Evolutionary conservation across 352 stramenopile genomes (phyloP), one percentile per base, ranked within the genome.

Genomic region (Halophytophthora batemanensis): DNA sequence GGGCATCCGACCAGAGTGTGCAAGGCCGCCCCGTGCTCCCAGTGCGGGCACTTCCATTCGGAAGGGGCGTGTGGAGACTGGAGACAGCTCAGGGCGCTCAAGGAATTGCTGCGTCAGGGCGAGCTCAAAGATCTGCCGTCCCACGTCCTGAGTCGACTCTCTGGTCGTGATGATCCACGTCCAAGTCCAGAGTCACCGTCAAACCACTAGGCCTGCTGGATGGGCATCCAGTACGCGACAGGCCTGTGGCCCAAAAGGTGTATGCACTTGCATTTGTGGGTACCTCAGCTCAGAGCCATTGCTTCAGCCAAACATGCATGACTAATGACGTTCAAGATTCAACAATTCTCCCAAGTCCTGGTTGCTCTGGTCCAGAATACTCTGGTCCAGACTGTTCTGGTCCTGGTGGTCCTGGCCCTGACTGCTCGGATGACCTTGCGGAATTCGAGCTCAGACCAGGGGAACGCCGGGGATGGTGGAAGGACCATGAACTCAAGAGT

Each of bases 121-220:
- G 29, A 13, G 7, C 29, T 35, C 29, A 6, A 35, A 35, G 29
- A 35, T 35, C 29, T 35, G 29, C 29, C 29, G 13, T 35, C 6
- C 29, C 13, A 35, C 29, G 29, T 35, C 6, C 6, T 13, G 29
- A 35, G 29, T 13, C 29, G 29, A 35, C 13, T 35, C 13, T 12
- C 29, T n/a, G n/a, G n/a, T n/a, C n/a, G n/a, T n/a, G n/a, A n/a
- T n/a, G n/a, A n/a, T n/a, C n/a, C n/a, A n/a, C n/a, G n/a, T n/a
- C n/a, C n/a, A n/a, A n/a, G n/a, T n/a, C 29, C 29, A 35, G 29
- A 13, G 29, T 6, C 29, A 13, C 13, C 29, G 19, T 66, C 50
- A 61, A 66, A 66, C 50, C 33, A 57, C 15, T 50, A 48, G 49
- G 45, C 56, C 50, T 45, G 45, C 45, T 40, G 50, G 44, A 50